These are phyloP conservation scores for Fusarium phyllophilum DNA, from an alignment of 2,329 filamentous ascomycete species.

Conservation along the genomic window DNA sequence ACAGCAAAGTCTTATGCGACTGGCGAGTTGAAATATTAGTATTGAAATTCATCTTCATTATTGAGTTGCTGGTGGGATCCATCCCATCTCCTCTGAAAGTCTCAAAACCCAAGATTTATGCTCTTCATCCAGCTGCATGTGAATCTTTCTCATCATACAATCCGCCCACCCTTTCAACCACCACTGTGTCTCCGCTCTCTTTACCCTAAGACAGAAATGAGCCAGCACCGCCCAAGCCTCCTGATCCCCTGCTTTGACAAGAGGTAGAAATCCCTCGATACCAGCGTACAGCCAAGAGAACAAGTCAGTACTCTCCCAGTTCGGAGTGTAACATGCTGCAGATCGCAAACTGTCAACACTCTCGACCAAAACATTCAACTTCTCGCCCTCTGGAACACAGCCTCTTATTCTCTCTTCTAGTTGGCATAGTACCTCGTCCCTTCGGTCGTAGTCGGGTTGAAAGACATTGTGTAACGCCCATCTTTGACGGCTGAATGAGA, in stretches of 20 bases:
- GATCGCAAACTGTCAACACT: background rate
- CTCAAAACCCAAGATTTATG: background rate
- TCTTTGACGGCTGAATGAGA: background rate
- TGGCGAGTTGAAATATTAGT: accelerated
- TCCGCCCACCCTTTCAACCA: background rate
- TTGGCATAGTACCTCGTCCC: background rate
- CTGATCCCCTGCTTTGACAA: background rate
- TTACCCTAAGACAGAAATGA: background rate
- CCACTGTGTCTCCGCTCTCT: background rate
- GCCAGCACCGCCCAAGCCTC: background rate
- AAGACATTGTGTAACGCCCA: background rate
- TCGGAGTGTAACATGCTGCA: background rate
- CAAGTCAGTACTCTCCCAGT: background rate
- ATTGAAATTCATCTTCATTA: no score
- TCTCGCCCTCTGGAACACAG: background rate
- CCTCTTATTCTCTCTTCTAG: background rate
- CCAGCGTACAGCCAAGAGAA: background rate
- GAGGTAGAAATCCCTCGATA: background rate
- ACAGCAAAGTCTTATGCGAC: accelerated
- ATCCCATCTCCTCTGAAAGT: background rate
- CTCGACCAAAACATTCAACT: background rate
- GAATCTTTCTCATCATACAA: background rate
- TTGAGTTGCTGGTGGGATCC: background rate
- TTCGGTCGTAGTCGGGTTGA: background rate
- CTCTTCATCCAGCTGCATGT: background rate